Evolutionary conservation across 805 yeast species (phyloP), one percentile per base, ranked within the genome.

Genomic region (Saccharomycopsis capsularis): DNA sequence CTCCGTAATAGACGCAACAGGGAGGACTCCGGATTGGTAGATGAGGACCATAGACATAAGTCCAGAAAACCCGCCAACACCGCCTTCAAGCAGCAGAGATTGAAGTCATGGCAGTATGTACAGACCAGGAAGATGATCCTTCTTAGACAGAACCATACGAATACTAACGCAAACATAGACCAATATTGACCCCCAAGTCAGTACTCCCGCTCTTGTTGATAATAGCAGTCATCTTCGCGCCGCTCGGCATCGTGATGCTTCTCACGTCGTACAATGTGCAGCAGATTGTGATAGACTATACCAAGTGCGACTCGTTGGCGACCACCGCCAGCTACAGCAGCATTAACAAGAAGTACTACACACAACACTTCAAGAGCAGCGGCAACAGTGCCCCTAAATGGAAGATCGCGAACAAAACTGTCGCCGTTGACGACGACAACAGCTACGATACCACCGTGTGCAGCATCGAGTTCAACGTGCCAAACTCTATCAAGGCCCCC

Each of bases 181-280:
- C 98, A 1, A 87, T 93, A 47, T 74, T 93, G 50, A 85, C 96
- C 1, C 97, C 98, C 13, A 82, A 81, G 56, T 81, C 93, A 18
- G 97, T 93, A 40, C 73, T 93, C 41, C 98, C 98, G 2, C 70
- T 91, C 46, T 71, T 93, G 48, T 73, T 89, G 43, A 57, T 85
- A 24, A 68, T 86, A 35, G 87, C 95, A 1, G 69, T 87, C 23
- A 73, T 93, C 3, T 89, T 90, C 67, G 87, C 95, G 1, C 96
- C 97, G 1, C 75, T 93, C 44, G 99, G 99, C 3, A 82, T 90
- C 24, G 95, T 86, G 18, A 75, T 93, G 48, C 64, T 90, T 24
- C 75, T 76, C 54, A 82, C 95, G 15, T 75, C 89, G 15, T 74
- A 78, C 62, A 77, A 78, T 55, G 90, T 91, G 15, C 88, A 91